phyloP scores from a whole-genome alignment of 495 filamentous ascomycete species.

The Podospora australis region DNA sequence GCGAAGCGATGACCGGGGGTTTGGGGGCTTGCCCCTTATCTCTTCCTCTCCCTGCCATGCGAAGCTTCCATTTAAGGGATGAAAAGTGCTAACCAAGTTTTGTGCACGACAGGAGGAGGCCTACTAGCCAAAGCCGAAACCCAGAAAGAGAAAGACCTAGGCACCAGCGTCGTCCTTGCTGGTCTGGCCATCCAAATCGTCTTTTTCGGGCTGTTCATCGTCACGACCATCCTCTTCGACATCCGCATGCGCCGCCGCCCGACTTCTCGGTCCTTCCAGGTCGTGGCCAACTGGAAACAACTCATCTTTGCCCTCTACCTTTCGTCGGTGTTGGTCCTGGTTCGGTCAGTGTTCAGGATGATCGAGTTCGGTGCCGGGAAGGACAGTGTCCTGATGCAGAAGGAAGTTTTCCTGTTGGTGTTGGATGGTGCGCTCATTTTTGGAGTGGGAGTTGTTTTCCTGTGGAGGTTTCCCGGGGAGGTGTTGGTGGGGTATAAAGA shows the following conservation, averaged over 20 bases:
- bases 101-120: slow-evolving; percentile 17
- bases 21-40: slow-evolving; percentile 18
- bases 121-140: slow-evolving; percentile 29
- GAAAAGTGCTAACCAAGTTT: background rate
- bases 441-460: slow-evolving; percentile 7
- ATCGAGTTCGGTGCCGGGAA: slow-evolving; percentile 47
- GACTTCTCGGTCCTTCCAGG: background rate
- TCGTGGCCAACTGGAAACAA: slow-evolving; percentile 37
- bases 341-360: slow-evolving; percentile 55
- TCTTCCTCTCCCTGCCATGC: background rate
- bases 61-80: background rate
- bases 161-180: slow-evolving; percentile 40
- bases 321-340: slow-evolving; percentile 49
- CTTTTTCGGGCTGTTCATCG: slow-evolving; percentile 48
- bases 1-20: slow-evolving; percentile 16
- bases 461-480: slow-evolving; percentile 18
- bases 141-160: slow-evolving; percentile 19
- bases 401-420: slow-evolving; percentile 16
- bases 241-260: slow-evolving; percentile 11
- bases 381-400: slow-evolving; percentile 9
- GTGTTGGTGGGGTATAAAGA: slow-evolving; percentile 22
- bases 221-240: slow-evolving; percentile 39
- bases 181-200: slow-evolving; percentile 45
- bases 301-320: slow-evolving; percentile 46
- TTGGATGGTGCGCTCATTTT: slow-evolving; percentile 19